A percentile compares a stretch with the other conserved stretches of the same genome.
Conservation (phyloP, 768 basidiomycete species). For the Rhodotorula paludigena region DNA sequence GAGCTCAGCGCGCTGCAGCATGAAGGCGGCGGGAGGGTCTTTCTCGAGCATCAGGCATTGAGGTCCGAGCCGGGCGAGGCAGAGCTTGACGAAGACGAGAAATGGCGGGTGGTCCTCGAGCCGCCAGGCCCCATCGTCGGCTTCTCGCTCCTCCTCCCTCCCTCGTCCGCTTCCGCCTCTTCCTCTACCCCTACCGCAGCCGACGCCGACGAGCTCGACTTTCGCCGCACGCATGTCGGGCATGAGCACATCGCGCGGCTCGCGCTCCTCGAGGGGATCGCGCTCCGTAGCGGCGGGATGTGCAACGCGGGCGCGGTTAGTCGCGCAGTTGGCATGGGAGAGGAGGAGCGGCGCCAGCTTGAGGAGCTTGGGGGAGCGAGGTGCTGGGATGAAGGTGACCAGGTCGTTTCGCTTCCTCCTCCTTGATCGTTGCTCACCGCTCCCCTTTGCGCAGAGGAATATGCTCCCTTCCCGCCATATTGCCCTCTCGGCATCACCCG, state of each 20-base stretch:
- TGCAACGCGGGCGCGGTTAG: slow-evolving; percentile 40
- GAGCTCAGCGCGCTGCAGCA: slow-evolving; percentile 18
- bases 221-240: slow-evolving; percentile 23
- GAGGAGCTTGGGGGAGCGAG: slow-evolving; percentile 16
- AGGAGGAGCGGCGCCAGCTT: slow-evolving; percentile 31
- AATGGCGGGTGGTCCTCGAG: neutral
- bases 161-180: neutral
- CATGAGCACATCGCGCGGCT: slow-evolving; percentile 38
- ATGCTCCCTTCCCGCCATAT: slow-evolving; percentile 6
- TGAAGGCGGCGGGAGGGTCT: neutral
- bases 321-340: slow-evolving; percentile 16
- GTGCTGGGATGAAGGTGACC: slow-evolving; percentile 39
- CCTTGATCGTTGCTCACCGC: neutral
- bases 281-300: slow-evolving; percentile 39
- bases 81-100: neutral
- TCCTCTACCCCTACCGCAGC: neutral
- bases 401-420: too few relatives aligned
- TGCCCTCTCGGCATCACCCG: slow-evolving; percentile 30
- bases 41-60: slow-evolving; percentile 21
- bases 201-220: neutral
- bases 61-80: too few relatives aligned
- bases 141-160: slow-evolving; percentile 31
- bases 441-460: slow-evolving; percentile 13
- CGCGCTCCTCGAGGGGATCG: slow-evolving; percentile 37
- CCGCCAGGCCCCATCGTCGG: slow-evolving; percentile 35